A percentile compares a stretch with the other conserved stretches of the same genome.
phyloP scores from a whole-genome alignment of 345 rosid genomes.

The Excoecaria agallocha region DNA sequence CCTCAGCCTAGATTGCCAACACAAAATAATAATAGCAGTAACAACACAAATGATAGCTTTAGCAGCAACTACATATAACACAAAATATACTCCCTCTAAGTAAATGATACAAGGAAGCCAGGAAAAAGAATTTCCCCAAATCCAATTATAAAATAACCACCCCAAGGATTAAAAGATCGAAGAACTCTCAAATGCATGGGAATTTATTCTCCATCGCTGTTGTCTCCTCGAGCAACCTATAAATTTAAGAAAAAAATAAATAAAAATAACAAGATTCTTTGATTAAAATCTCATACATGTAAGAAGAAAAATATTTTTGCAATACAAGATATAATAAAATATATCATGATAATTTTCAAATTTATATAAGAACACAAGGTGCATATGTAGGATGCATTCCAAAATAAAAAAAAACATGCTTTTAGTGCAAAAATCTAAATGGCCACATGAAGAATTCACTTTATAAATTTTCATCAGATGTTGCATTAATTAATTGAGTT shows the following conservation, averaged over 20 bases:
- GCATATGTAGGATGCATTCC: not conserved
- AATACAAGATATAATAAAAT: not conserved
- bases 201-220: conserved; percentile 81
- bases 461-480: conserved; percentile 6
- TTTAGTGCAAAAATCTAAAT: not conserved
- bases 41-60: not conserved
- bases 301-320: not conserved
- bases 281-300: not conserved
- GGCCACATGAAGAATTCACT: not conserved
- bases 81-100: conserved; percentile 48
- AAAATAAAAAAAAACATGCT: not conserved
- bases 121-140: conserved; percentile 98
- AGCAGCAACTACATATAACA: too few relatives aligned
- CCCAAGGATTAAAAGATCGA: conserved; percentile 81
- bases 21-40: not conserved
- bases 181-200: conserved; percentile 92
- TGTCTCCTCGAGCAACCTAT: conserved; percentile 95
- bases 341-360: not conserved
- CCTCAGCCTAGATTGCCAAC: not conserved
- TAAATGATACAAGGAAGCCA: conserved; percentile 83
- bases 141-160: conserved; percentile 97
- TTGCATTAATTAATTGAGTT: not conserved
- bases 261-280: not conserved
- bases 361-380: too few relatives aligned
- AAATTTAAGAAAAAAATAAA: conserved; percentile 18